A percentile compares a stretch with the other conserved stretches of the same genome.
Evolutionary conservation across 1,139 yeast genomes (phyloP).

Genomic region (Saccharomyces hybrid): DNA sequence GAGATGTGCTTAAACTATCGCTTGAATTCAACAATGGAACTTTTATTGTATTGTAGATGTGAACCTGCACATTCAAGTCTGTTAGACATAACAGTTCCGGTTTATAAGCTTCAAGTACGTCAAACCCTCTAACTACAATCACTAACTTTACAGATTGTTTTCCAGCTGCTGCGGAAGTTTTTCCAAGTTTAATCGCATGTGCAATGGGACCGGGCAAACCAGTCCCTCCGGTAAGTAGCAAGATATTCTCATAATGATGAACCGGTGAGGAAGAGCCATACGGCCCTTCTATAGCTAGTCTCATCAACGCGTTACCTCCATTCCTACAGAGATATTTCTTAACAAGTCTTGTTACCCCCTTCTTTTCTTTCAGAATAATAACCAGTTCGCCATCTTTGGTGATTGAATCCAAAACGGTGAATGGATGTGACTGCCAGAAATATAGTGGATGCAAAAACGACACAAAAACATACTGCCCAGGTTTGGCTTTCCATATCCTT

Average conservation of each 20-base stretch:
- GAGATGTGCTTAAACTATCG: neutral
- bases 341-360: constrained; percentile 37
- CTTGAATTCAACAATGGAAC: neutral
- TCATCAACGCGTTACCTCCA: constrained; percentile 22
- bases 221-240: constrained; percentile 63
- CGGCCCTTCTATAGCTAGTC: constrained; percentile 54
- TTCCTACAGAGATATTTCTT: constrained; percentile 22
- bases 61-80: constrained; percentile 15
- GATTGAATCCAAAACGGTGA: constrained; percentile 41
- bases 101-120: constrained; percentile 3
- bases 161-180: neutral
- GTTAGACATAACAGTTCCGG: constrained; percentile 31
- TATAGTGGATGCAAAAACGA: constrained; percentile 29
- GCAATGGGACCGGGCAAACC: constrained; percentile 58
- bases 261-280: constrained; percentile 36
- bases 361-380: constrained; percentile 42
- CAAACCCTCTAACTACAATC: constrained; percentile 1
- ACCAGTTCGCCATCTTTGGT: constrained; percentile 30
- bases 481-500: constrained; percentile 31
- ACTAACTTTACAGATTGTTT: constrained; percentile 1
- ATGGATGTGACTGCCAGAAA: constrained; percentile 72
- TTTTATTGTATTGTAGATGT: neutral
- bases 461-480: constrained; percentile 27
- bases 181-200: constrained; percentile 19
- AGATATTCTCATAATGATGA: constrained; percentile 39